Conservation (phyloP, 306 rosid species). For the Glycine latifolia region DNA sequence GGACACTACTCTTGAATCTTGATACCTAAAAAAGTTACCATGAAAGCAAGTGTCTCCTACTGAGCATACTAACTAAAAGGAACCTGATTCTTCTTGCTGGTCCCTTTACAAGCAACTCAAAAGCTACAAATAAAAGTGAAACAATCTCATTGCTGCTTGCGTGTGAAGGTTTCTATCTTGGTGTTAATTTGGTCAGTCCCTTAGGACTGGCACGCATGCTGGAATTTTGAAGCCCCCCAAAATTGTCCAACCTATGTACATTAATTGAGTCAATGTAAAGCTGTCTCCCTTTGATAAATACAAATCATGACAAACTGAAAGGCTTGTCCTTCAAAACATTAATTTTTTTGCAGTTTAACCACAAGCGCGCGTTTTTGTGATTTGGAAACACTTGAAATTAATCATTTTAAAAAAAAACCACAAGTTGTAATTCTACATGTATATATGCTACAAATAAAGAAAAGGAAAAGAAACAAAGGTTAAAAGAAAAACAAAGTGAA, state of each 20-base stretch:
- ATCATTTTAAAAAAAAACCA: too few species aligned
- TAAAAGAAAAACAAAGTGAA: too few species aligned
- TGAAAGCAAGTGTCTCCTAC: conserved; percentile 21
- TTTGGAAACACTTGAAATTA: neutral
- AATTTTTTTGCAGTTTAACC: neutral
- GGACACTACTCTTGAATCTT: neutral
- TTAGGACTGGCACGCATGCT: conserved; percentile 34
- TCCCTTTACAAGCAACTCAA: conserved; percentile 34
- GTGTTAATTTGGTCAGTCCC: conserved; percentile 16
- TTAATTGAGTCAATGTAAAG: conserved; percentile 1
- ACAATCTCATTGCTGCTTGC: conserved; percentile 44
- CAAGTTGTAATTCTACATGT: too few species aligned
- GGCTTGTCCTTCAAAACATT: conserved; percentile 23
- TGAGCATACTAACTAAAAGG: conserved; percentile 20
- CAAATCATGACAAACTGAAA: conserved; percentile 37
- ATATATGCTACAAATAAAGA: too few species aligned
- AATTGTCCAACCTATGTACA: neutral
- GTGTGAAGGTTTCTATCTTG: conserved; percentile 33
- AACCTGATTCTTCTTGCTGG: conserved; percentile 20
- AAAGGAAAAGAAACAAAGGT: too few species aligned
- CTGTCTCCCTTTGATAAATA: conserved; percentile 30
- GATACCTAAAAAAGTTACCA: conserved; percentile 15
- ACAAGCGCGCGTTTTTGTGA: neutral
- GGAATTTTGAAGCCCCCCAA: neutral
- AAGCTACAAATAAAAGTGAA: conserved; percentile 36